phyloP scores from a whole-genome alignment of 2,329 filamentous ascomycete species.

The Trichoderma atrobrunneum region DNA sequence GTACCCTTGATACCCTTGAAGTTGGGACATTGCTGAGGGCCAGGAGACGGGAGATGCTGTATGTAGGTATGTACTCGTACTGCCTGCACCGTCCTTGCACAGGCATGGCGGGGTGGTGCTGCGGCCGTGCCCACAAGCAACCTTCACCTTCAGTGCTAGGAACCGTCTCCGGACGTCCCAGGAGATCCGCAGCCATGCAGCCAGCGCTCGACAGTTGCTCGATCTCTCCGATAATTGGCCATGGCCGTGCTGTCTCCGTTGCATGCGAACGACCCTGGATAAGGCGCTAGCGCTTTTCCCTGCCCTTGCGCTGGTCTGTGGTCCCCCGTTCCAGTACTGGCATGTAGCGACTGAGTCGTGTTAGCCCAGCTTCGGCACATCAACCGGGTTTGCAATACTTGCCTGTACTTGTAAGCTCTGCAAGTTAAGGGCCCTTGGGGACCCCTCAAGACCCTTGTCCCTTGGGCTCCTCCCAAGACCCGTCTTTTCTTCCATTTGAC shows the following conservation, averaged over 20 bases:
- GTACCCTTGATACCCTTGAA: not conserved
- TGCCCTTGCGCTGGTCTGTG: constrained; percentile 4
- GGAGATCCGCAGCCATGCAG: constrained; percentile 12
- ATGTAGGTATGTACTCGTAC: not conserved
- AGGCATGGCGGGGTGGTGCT: not conserved
- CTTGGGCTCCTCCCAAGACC: not conserved
- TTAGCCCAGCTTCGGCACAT: not conserved
- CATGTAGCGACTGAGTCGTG: not conserved
- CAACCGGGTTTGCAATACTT: not conserved
- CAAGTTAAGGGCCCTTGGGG: not conserved
- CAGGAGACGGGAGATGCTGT: not conserved
- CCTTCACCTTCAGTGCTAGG: not conserved
- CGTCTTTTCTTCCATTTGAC: not conserved
- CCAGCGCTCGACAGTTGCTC: constrained; percentile 20
- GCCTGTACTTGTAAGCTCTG: not conserved
- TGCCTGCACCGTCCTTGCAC: not conserved
- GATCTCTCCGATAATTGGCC: constrained; percentile 40
- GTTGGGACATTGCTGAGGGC: not conserved
- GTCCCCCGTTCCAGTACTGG: not conserved
- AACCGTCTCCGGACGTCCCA: constrained; percentile 16
- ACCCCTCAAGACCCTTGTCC: not conserved
- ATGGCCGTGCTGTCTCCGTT: constrained; percentile 21
- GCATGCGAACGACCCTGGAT: constrained; percentile 30
- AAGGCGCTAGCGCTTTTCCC: constrained; percentile 25
- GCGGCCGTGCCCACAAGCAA: not conserved